These are phyloP conservation scores for Ulmus americana DNA, from an alignment of 331 rosid genomes.

Conservation along the genomic window DNA sequence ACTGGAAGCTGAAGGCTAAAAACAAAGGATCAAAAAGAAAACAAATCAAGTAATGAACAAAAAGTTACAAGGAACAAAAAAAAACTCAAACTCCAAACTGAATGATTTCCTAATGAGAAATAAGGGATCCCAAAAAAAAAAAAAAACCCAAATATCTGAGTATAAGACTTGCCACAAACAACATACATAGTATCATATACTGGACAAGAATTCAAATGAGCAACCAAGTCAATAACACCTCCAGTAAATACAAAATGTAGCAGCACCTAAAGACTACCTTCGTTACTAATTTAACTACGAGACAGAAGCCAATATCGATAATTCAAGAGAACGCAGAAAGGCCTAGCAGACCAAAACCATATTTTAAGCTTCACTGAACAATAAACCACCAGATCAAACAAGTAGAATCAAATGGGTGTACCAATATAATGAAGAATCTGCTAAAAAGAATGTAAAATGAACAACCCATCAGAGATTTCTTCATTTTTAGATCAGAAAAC, in stretches of 20 bases:
- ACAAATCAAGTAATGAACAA: slow-evolving; percentile 4
- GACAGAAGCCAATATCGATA: too few species aligned
- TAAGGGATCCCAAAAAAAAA: too few species aligned
- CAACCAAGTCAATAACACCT: not conserved
- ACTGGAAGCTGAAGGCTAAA: not conserved
- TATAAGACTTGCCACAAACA: not conserved
- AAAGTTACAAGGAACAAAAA: not conserved
- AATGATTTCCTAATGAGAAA: not conserved
- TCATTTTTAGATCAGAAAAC: slow-evolving; percentile 18
- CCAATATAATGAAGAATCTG: not conserved
- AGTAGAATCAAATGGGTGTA: not conserved
- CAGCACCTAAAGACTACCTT: too few species aligned
- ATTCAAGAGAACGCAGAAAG: not conserved
- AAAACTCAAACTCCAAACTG: not conserved
- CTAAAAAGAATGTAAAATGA: not conserved
- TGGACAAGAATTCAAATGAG: slow-evolving; percentile 1
- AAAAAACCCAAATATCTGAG: not conserved
- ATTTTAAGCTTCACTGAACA: not conserved
- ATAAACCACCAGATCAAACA: not conserved
- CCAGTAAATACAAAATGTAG: not conserved
- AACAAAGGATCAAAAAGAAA: not conserved
- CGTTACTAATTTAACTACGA: too few species aligned
- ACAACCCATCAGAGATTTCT: not conserved
- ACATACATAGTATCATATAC: not conserved
- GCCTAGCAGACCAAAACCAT: not conserved